Conservation (phyloP, 2,329 filamentous ascomycete genomes). For the Lachnellula willkommii region DNA sequence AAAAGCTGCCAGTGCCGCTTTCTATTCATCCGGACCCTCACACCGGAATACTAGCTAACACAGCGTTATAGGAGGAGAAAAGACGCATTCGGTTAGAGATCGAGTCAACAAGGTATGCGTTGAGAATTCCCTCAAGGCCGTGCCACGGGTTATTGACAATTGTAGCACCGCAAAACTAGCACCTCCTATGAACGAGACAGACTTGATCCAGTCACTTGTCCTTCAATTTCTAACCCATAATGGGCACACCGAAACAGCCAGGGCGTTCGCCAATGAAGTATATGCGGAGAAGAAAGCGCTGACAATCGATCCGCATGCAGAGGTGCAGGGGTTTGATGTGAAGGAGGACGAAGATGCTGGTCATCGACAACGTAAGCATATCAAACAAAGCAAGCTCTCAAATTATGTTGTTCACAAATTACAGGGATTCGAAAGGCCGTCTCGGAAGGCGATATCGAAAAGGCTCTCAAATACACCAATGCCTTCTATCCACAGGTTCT, state of each 20-base stretch:
- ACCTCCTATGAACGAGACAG: constrained; percentile 64
- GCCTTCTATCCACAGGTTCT: constrained; percentile 77
- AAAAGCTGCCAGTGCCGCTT: too few species aligned
- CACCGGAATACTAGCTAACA: neutral
- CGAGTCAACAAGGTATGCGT: constrained; percentile 37
- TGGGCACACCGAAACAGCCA: constrained; percentile 88
- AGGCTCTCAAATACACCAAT: constrained; percentile 75
- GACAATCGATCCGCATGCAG: constrained; percentile 48
- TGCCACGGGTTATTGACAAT: constrained; percentile 2
- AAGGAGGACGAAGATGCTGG: constrained; percentile 82
- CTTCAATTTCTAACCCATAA: constrained; percentile 91
- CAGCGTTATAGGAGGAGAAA: constrained; percentile 24
- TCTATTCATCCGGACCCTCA: neutral
- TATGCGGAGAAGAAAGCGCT: constrained; percentile 67
- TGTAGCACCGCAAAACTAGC: constrained; percentile 40
- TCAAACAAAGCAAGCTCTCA: constrained; percentile 8
- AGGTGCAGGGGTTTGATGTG: constrained; percentile 57
- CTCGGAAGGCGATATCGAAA: constrained; percentile 86
- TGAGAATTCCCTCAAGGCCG: neutral
- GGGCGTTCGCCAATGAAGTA: constrained; percentile 80
- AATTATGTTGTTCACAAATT: neutral
- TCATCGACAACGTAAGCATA: constrained; percentile 69
- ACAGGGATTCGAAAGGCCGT: constrained; percentile 81
- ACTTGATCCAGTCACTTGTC: constrained; percentile 74
- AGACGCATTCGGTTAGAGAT: constrained; percentile 44